Base-by-base conservation (phyloP, 106 monocot species). In the Chionographis japonica region DNA sequence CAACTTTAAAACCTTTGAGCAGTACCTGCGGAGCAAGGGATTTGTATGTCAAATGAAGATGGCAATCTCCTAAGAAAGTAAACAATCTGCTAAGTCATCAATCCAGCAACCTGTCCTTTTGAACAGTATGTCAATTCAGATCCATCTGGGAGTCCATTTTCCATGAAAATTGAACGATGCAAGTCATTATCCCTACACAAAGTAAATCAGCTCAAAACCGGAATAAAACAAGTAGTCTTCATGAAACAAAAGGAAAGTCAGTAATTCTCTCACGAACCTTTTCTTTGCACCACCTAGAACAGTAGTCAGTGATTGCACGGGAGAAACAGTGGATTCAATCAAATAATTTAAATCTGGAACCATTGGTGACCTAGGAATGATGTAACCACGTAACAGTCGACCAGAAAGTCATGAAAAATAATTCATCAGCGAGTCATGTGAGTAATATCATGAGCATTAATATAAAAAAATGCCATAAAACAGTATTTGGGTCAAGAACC, bases 91-190 rank as follows among this genome's bases (percentile, higher is more conserved):
- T 62, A 77, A 17, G 36, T 12, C 65, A 69, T 49, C 52, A 37
- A 73, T 58, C 15, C 58, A 65, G 14, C 18, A 40, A 92, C 88
- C 88, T 92, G 50, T 69, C 79, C 81, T 35, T 66, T 66, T 18
- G 27, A 36, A 10, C 52, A n/a, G 67, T 92, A 92, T 37, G 70
- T 55, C 61, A 86, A 74, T 56, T 60, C 52, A 68, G 83, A 72
- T 74, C 83, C 83, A 83, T 85, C 78, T 50, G 80, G 78, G 50
- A 88, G 75, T 62, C 70, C 74, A 72, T 69, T 76, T 71, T 83
- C 78, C 66, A 59, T 63, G 58, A 84, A 89, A 68, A 93, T 60
- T 68, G 68, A 36, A 14, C 51, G 61, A 42, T 89, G 88, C 71
- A 83, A 74, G 70, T 65, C 50, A 20, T 43, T 27, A 72, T 72